Evolutionary conservation across 106 monocot genomes (phyloP).

Genomic region (Vanilla planifolia): DNA sequence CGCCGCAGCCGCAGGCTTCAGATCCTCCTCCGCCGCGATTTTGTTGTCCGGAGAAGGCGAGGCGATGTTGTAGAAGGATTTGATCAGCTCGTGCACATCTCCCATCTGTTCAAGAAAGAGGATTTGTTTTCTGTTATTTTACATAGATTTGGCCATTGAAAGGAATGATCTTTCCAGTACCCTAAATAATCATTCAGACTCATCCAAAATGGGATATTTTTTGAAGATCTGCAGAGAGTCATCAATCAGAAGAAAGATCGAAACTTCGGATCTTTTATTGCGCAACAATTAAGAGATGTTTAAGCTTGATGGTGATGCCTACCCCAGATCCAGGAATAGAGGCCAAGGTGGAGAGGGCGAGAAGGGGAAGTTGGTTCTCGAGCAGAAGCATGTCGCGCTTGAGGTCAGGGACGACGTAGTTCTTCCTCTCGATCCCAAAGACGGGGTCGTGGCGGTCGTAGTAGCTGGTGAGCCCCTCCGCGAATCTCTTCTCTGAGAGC

Average conservation of each 20-base stretch:
- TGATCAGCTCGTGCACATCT: neutral
- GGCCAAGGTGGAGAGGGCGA: neutral
- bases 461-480: neutral
- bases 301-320: no score
- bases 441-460: slow-evolving; percentile 1
- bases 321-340: neutral
- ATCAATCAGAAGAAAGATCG: no score
- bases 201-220: no score
- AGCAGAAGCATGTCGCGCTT: neutral
- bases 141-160: no score
- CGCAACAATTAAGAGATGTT: no score
- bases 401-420: neutral
- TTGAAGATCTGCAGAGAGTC: no score
- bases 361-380: slow-evolving; percentile 5
- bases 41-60: neutral
- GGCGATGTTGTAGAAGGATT: neutral
- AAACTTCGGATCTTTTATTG: no score
- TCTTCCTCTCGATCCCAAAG: neutral
- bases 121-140: neutral
- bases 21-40: no score
- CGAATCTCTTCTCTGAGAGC: neutral
- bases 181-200: no score
- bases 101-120: neutral
- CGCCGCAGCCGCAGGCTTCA: no score
- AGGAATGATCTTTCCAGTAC: no score